Conservation (phyloP, 148 eudicot species). For the Camellia granthamiana region DNA sequence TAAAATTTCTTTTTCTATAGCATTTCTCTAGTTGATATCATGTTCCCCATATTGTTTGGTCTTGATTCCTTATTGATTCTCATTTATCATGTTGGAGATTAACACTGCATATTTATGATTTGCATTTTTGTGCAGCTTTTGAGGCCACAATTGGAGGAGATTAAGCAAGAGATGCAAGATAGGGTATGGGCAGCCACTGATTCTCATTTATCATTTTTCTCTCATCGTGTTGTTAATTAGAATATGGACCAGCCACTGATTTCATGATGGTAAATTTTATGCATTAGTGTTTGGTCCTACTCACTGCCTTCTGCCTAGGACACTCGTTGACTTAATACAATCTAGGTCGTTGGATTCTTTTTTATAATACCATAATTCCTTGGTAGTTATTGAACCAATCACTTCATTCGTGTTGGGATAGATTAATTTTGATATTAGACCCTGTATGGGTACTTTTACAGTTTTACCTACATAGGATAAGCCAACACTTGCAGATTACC, state of each 20-base stretch:
- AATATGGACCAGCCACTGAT: background rate
- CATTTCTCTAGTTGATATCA: background rate
- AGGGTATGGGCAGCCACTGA: constrained; percentile 43
- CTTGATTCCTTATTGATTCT: background rate
- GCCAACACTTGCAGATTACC: background rate
- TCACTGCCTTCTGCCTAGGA: background rate
- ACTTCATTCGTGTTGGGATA: background rate
- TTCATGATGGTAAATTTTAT: background rate
- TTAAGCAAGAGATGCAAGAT: constrained; percentile 67
- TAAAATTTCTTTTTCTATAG: background rate
- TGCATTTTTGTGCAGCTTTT: constrained; percentile 50
- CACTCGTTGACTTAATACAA: background rate
- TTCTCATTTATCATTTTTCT: constrained; percentile 1
- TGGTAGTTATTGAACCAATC: background rate
- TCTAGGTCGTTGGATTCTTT: background rate
- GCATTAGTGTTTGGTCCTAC: background rate
- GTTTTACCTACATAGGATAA: background rate
- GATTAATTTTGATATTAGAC: background rate
- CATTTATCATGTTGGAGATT: background rate
- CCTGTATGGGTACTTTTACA: background rate
- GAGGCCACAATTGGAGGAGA: constrained; percentile 77
- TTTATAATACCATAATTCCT: background rate
- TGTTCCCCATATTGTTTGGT: background rate
- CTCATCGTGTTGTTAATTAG: background rate
- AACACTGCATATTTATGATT: background rate